Base-by-base conservation (phyloP, 345 rosid species). In the Citrus unshiu region DNA sequence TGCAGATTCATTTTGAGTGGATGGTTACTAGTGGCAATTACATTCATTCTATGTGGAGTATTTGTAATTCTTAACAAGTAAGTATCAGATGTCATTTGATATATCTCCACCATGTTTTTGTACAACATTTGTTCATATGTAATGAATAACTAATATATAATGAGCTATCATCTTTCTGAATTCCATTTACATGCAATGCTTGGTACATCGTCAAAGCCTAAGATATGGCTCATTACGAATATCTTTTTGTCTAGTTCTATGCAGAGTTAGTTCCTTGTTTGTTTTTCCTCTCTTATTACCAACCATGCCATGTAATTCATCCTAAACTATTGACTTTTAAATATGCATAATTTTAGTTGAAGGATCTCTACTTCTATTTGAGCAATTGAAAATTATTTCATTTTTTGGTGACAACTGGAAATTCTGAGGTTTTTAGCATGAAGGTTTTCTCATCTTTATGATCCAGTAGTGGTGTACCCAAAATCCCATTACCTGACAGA, bases 11-110 rank as follows among this genome's bases (percentile, higher is more conserved):
- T 95, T 2, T 81, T 86, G 80, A 93, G 97, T 19, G 98, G 98
- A 82, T 95, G 98, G 98, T 83, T 95, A 64, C 84, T 95, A 21
- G 98, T 93, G 84, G 95, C 93, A 51, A 79, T 92, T 74, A 93
- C 98, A 68, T 95, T 93, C 83, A 80, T 92, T 80, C 95, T 95
- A 40, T 96, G 93, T 58, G 98, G 97, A 74, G 90, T 90, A 72
- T 94, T 96, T 73, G 74, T 96, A 54, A 87, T 96, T 70, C 82
- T 96, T 75, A 91, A 90, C 90, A 94, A 84, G 99, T 96, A 90
- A 88, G 90, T 79, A 37, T 37, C 61, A 40, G 35, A 61, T 78
- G 77, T 70, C 51, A 4, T 18, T 25, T 56, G 73, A 40, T 51
- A 63, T 13, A 62, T 69, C 54, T 54, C 35, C 29, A 25, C 62